Percentiles rank a stretch among this genome's conserved stretches.
phyloP scores from a whole-genome alignment of 305 asterid genomes.

The Striga hermonthica region DNA sequence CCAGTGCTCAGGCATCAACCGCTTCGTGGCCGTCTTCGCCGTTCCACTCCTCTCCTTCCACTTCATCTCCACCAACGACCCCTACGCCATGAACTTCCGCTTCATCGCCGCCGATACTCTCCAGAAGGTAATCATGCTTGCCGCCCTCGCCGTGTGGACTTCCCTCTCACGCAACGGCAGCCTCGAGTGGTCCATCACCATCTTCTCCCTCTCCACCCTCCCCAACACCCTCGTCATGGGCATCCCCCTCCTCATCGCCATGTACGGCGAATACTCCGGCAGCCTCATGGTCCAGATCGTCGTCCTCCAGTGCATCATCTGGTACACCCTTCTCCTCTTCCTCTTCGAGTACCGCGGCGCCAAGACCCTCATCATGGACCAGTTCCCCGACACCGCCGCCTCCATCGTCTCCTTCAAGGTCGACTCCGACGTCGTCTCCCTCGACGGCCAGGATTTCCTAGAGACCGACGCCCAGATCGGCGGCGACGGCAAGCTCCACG shows the following conservation, averaged over 20 bases:
- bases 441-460: constrained; percentile 85
- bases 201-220: constrained; percentile 71
- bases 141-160: constrained; percentile 65
- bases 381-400: constrained; percentile 86
- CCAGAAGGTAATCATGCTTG: constrained; percentile 79
- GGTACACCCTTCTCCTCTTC: constrained; percentile 77
- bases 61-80: constrained; percentile 67
- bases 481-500: constrained; percentile 83
- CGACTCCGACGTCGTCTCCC: constrained; percentile 81
- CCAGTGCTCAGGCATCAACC: constrained; percentile 89
- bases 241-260: constrained; percentile 71
- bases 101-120: constrained; percentile 83
- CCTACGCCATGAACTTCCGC: constrained; percentile 73
- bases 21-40: constrained; percentile 85
- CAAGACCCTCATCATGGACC: constrained; percentile 80
- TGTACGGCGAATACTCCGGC: constrained; percentile 69
- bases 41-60: constrained; percentile 86
- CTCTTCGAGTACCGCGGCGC: constrained; percentile 89
- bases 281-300: constrained; percentile 76
- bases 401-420: constrained; percentile 83
- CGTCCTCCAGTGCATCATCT: constrained; percentile 82
- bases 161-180: constrained; percentile 65
- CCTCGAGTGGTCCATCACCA: constrained; percentile 82
- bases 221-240: constrained; percentile 92
- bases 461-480: constrained; percentile 87